Evolutionary conservation across 345 rosid genomes (phyloP).

Genomic region (Pugionium cornutum): DNA sequence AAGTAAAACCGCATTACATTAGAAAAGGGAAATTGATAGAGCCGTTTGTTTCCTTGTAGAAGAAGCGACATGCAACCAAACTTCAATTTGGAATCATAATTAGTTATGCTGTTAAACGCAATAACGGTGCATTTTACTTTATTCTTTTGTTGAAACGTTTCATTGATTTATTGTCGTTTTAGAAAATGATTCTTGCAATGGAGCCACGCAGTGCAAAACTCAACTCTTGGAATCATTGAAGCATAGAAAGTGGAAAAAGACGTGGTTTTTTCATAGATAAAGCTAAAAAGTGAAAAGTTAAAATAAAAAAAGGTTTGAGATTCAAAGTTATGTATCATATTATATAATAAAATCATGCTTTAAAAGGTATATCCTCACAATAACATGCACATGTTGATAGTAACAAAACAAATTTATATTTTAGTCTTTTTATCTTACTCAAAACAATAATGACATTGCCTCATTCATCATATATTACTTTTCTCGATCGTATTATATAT

Average conservation of each 20-base stretch:
- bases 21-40: not conserved
- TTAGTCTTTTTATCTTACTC: not conserved
- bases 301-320: slow-evolving; percentile 29
- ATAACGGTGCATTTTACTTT: not conserved
- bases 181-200: not conserved
- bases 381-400: slow-evolving; percentile 24
- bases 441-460: not conserved
- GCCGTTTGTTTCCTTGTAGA: slow-evolving; percentile 18
- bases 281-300: slow-evolving; percentile 23
- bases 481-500: too few species aligned
- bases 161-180: not conserved
- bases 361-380: slow-evolving; percentile 16
- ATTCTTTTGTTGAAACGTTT: not conserved
- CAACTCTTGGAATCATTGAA: slow-evolving; percentile 31
- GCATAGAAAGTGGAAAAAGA: slow-evolving; percentile 32
- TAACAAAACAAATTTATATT: not conserved
- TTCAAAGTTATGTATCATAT: slow-evolving; percentile 32
- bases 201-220: slow-evolving; percentile 7
- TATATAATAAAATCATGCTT: slow-evolving; percentile 22
- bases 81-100: not conserved
- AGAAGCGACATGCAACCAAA: slow-evolving; percentile 8
- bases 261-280: slow-evolving; percentile 11
- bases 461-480: not conserved
- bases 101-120: too few species aligned
- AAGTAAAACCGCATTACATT: too few species aligned